A percentile compares a stretch with the other conserved stretches of the same genome.
These are phyloP conservation scores for Epichloe sylvatica DNA, from an alignment of 2,329 filamentous ascomycete genomes.

Conservation along the genomic window DNA sequence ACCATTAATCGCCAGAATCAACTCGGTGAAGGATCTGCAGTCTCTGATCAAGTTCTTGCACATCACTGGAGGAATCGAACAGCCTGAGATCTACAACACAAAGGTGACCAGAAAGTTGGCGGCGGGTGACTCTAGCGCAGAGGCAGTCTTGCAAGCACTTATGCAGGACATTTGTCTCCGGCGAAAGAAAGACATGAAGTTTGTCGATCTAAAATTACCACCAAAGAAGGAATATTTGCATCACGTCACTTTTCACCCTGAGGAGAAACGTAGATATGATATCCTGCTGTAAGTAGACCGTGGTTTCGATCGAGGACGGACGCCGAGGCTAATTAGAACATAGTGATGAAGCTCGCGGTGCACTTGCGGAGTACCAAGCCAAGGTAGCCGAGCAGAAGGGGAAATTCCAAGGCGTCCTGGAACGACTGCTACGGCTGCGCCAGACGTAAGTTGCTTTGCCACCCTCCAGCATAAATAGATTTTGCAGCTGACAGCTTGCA, in stretches of 20 bases:
- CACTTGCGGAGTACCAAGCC: conserved; percentile 45
- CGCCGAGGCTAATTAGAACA: conserved; percentile 11
- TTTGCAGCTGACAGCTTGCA: neutral
- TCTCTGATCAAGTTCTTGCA: conserved; percentile 65
- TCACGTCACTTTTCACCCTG: conserved; percentile 54
- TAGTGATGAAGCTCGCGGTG: conserved; percentile 60
- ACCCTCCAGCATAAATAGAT: neutral
- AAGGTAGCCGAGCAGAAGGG: conserved; percentile 30
- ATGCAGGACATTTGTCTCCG: conserved; percentile 72
- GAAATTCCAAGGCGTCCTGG: conserved; percentile 61
- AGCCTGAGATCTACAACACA: conserved; percentile 58
- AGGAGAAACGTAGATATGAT: conserved; percentile 67
- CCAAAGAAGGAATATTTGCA: conserved; percentile 66
- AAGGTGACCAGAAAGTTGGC: conserved; percentile 48
- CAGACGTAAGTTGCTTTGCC: conserved; percentile 41
- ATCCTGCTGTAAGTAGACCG: conserved; percentile 44
- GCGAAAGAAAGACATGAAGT: conserved; percentile 76
- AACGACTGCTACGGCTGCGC: conserved; percentile 67
- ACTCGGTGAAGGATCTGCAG: conserved; percentile 67
- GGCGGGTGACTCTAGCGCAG: conserved; percentile 40
- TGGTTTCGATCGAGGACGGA: neutral
- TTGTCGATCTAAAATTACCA: conserved; percentile 69
- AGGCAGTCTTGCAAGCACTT: conserved; percentile 55
- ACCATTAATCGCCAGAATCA: conserved; percentile 36
- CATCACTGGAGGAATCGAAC: conserved; percentile 62